Conservation (phyloP, 1,284 basidiomycete species). For the Boletellus dicymbophilus region DNA sequence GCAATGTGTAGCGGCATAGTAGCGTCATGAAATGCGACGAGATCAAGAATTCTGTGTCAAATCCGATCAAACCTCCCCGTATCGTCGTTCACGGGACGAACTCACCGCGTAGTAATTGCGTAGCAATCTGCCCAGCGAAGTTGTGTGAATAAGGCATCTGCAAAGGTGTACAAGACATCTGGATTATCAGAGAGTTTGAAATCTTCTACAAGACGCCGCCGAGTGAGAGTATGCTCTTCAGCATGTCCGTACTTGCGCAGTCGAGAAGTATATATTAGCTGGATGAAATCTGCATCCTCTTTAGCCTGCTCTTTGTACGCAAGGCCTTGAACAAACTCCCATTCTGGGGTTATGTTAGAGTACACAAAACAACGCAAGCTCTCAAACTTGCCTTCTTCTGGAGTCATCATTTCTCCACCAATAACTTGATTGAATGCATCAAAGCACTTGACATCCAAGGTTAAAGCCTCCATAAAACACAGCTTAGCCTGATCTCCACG, state of each 20-base stretch:
- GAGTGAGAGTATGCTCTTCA: conserved; percentile 78
- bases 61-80: conserved; percentile 1
- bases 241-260: conserved; percentile 88
- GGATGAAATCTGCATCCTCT: conserved; percentile 88
- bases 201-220: conserved; percentile 73
- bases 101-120: conserved; percentile 79
- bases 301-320: conserved; percentile 82
- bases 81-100: background rate
- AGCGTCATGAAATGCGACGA: conserved; percentile 80
- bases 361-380: background rate
- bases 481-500: conserved; percentile 88
- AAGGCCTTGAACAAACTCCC: conserved; percentile 91
- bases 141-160: conserved; percentile 86
- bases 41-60: conserved; percentile 69
- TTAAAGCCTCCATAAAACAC: conserved; percentile 93
- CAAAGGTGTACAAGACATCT: conserved; percentile 90
- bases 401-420: conserved; percentile 91
- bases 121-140: conserved; percentile 96
- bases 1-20: conserved; percentile 94
- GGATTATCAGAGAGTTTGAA: conserved; percentile 87
- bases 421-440: conserved; percentile 93
- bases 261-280: conserved; percentile 89
- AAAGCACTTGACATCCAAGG: conserved; percentile 96
- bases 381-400: conserved; percentile 75
- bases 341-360: conserved; percentile 58